These are phyloP conservation scores for Vigna unguiculata DNA, from an alignment of 306 rosid genomes.

Conservation along the genomic window DNA sequence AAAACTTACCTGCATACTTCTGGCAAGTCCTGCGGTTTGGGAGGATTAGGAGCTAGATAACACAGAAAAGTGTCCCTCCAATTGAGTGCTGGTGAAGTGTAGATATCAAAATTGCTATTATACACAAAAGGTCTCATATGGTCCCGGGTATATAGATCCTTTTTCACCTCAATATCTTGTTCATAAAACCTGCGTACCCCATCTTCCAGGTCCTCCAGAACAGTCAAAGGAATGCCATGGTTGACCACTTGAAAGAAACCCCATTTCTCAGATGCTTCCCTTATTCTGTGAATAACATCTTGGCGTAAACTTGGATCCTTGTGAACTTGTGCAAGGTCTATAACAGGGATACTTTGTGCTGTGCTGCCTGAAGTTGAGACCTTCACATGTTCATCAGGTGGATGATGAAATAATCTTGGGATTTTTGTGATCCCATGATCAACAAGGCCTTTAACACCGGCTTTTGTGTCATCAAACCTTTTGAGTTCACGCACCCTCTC, in stretches of 20 bases:
- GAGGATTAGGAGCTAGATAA: conserved; percentile 41
- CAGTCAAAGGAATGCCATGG: conserved; percentile 43
- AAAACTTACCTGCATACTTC: conserved; percentile 42
- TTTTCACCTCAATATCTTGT: conserved; percentile 19
- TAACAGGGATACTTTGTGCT: conserved; percentile 44
- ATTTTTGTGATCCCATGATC: conserved; percentile 60
- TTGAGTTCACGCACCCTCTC: conserved; percentile 34
- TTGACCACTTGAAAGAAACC: conserved; percentile 52
- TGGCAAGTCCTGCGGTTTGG: conserved; percentile 43
- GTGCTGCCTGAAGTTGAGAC: conserved; percentile 4
- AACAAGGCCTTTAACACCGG: conserved; percentile 54
- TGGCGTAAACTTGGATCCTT: conserved; percentile 12
- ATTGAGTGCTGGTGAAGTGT: conserved; percentile 46
- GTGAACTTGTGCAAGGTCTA: conserved; percentile 41
- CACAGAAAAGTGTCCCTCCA: conserved; percentile 45
- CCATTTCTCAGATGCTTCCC: conserved; percentile 51
- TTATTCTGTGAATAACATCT: conserved; percentile 22
- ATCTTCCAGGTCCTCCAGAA: conserved; percentile 46
- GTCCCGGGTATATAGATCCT: conserved; percentile 25
- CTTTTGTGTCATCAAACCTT: conserved; percentile 52
- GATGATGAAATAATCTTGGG: conserved; percentile 56
- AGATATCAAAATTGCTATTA: conserved; percentile 50
- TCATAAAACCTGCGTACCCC: conserved; percentile 41
- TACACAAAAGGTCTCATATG: conserved; percentile 30
- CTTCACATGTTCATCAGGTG: conserved; percentile 18